Evolutionary conservation across 2,329 filamentous ascomycete species (phyloP), one percentile per base, ranked within the genome.

Genomic region (Rutstroemia sydowiana): DNA sequence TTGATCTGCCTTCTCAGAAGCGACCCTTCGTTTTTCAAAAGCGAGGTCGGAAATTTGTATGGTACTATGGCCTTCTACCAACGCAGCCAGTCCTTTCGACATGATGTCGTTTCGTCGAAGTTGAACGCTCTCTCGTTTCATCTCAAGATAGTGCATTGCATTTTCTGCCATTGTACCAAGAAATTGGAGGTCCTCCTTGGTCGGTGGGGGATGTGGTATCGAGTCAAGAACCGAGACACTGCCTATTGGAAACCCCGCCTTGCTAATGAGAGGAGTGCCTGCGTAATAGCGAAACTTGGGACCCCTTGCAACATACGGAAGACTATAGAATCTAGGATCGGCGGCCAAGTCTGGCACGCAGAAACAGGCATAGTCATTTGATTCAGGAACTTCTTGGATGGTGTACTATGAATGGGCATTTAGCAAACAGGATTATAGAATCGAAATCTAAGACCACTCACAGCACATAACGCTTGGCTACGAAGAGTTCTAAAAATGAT

Each of bases 141-240:
- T 77, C 65, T 81, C 79, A 14, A 85, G 63, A 52, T 84, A 79
- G 23, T 79, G 72, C 67, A 81, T 79, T 5, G 79, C 71, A 3
- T 78, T 74, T 23, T 68, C 68, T 1, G 75, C 69, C 63, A 83
- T 70, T 28, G 77, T 75, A 45, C 76, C 74, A 61, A 85, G 68
- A 44, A 79, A 80, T 16, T 71, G 69, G 2, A 75, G 57, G 41
- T 79, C 73, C 13, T 70, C 69, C 0, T 66, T 57, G 7, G 70
- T 68, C 7, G 42, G 32, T 0, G 74, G 75, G 34, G 73, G 59
- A 16, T 78, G 75, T 0, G 78, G 74, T 13, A 69, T 69, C 26
- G 76, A 73, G 56, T 84, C 80, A 2, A 81, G 67, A 2, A 84
- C 73, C 50, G 76, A 77, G 48, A 81, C 78, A 23, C 75, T 75